These are phyloP conservation scores for Boletus smithii DNA, from an alignment of 1,284 basidiomycete species.

Conservation along the genomic window DNA sequence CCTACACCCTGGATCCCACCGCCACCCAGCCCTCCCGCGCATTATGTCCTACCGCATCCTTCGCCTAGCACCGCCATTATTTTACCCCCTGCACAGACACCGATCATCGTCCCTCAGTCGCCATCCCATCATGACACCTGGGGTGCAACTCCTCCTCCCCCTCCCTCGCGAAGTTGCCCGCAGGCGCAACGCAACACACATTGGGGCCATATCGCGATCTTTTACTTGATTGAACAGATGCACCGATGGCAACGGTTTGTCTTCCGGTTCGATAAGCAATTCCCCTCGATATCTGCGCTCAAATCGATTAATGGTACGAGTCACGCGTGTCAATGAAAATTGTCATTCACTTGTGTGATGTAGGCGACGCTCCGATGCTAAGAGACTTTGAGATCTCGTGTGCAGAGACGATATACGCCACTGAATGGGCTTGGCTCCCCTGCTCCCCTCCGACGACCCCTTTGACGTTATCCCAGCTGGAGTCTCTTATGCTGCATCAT, in stretches of 20 bases:
- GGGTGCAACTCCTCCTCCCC: slow-evolving; percentile 27
- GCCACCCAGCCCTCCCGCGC: slow-evolving; percentile 33
- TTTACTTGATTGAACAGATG: slow-evolving; percentile 73
- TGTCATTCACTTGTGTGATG: slow-evolving; percentile 6
- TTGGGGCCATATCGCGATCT: slow-evolving; percentile 76
- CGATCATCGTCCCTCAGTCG: slow-evolving; percentile 36
- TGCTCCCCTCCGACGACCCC: slow-evolving; percentile 40
- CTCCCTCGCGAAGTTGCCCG: slow-evolving; percentile 25
- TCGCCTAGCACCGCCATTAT: slow-evolving; percentile 33
- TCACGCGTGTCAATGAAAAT: neutral
- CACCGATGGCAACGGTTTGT: slow-evolving; percentile 76
- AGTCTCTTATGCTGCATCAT: slow-evolving; percentile 59
- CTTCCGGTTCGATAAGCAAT: slow-evolving; percentile 71
- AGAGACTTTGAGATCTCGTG: slow-evolving; percentile 74
- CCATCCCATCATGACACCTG: slow-evolving; percentile 35
- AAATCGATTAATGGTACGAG: slow-evolving; percentile 62
- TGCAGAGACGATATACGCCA: slow-evolving; percentile 56
- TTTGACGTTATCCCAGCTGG: slow-evolving; percentile 44
- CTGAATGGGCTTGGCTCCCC: slow-evolving; percentile 71
- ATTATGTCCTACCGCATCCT: slow-evolving; percentile 42
- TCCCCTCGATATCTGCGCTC: slow-evolving; percentile 64
- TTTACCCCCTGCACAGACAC: slow-evolving; percentile 39
- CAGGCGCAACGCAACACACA: slow-evolving; percentile 47
- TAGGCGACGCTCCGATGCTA: slow-evolving; percentile 67
- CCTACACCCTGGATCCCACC: slow-evolving; percentile 39